Conservation (phyloP, 106 monocot genomes). For the Narthecium ossifragum region DNA sequence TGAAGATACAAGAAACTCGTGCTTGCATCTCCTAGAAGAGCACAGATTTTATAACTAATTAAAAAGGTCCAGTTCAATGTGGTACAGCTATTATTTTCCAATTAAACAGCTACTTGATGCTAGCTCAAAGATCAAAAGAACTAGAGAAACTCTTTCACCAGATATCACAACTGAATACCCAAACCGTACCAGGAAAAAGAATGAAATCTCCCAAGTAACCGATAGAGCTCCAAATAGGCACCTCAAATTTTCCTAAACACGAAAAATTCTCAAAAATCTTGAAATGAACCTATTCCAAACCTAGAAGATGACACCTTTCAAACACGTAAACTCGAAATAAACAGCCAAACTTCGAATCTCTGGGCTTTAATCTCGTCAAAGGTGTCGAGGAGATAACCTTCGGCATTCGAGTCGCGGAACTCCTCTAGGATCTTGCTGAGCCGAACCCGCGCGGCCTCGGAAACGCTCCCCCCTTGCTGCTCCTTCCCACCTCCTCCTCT, state of each 20-base stretch:
- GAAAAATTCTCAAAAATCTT: not conserved
- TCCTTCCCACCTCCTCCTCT: not conserved
- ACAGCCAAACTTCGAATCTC: not conserved
- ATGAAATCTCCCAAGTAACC: too few relatives aligned
- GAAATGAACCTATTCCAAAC: not conserved
- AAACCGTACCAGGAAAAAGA: too few relatives aligned
- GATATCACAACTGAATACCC: too few relatives aligned
- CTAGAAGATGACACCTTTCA: not conserved
- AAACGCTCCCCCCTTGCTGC: not conserved
- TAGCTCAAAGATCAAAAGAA: too few relatives aligned
- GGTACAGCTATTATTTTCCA: too few relatives aligned
- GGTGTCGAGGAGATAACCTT: not conserved
- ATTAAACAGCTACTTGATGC: too few relatives aligned
- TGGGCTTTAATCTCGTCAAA: not conserved
- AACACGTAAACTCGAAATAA: not conserved
- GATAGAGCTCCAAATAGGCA: too few relatives aligned
- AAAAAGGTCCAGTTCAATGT: too few relatives aligned
- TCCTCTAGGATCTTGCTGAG: not conserved
- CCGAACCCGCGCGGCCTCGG: constrained; percentile 2
- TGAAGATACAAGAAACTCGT: too few relatives aligned
- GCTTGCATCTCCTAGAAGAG: too few relatives aligned
- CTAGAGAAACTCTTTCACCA: too few relatives aligned
- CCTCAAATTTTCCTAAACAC: not conserved
- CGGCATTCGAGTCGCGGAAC: not conserved
- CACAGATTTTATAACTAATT: too few relatives aligned